Evolutionary conservation across 2,329 filamentous ascomycete species (phyloP).

Genomic region (Neonectria hederae): DNA sequence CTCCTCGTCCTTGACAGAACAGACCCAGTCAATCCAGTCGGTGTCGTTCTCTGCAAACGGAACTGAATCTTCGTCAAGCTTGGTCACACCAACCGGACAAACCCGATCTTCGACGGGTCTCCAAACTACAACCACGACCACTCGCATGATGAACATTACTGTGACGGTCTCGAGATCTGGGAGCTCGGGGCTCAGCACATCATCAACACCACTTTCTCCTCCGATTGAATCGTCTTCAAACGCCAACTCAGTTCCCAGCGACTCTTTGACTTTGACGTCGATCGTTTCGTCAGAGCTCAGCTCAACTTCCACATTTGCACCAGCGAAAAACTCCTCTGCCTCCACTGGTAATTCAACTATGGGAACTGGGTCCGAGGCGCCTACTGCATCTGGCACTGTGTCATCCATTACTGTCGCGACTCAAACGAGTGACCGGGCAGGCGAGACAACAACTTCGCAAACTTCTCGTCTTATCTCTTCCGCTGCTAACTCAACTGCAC

Average conservation of each 20-base stretch:
- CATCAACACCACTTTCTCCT: not conserved
- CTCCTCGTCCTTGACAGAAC: not conserved
- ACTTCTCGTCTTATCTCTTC: not conserved
- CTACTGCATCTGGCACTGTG: not conserved
- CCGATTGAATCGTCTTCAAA: conserved; percentile 2
- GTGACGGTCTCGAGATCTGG: not conserved
- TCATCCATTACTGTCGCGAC: conserved; percentile 1
- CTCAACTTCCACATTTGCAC: conserved; percentile 6
- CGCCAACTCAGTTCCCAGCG: not conserved
- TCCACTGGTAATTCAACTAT: not conserved
- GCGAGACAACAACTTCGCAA: not conserved
- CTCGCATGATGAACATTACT: not conserved
- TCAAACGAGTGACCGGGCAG: not conserved
- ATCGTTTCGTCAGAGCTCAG: conserved; percentile 11
- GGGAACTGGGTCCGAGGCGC: not conserved
- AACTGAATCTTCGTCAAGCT: not conserved
- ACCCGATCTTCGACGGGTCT: not conserved
- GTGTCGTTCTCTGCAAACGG: not conserved
- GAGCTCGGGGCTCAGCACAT: not conserved
- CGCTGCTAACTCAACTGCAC: not conserved
- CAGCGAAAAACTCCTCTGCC: conserved; percentile 16
- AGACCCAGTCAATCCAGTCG: not conserved
- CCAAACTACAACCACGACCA: not conserved
- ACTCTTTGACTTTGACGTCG: not conserved
- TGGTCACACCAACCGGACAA: not conserved